Conservation (phyloP, 2,329 filamentous ascomycete genomes). For the Fusarium dimerum region DNA sequence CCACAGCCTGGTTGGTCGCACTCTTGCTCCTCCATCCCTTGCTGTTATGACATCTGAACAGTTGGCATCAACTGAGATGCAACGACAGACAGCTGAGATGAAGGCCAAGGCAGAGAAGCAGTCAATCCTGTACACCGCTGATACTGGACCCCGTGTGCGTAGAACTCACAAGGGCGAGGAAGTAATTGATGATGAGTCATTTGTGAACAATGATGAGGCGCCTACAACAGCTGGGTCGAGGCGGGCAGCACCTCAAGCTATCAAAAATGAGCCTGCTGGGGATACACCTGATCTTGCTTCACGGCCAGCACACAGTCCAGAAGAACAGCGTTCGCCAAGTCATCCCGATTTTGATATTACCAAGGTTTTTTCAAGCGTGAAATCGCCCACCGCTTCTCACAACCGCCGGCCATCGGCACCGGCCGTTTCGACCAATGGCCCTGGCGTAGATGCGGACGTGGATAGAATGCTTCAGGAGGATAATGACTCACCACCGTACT, state of each 20-base stretch:
- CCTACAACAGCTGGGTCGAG: conserved; percentile 28
- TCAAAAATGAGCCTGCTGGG: conserved; percentile 38
- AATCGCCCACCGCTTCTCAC: conserved; percentile 63
- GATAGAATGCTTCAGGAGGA: conserved; percentile 85
- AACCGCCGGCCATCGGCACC: conserved; percentile 52
- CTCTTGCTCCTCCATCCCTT: conserved; percentile 71
- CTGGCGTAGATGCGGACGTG: conserved; percentile 81
- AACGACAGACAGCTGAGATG: conserved; percentile 74
- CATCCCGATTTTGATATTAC: conserved; percentile 76
- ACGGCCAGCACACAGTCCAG: conserved; percentile 42
- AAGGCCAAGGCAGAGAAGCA: conserved; percentile 79
- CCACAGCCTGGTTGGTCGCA: conserved; percentile 71
- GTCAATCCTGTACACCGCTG: conserved; percentile 77
- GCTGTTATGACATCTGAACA: conserved; percentile 89
- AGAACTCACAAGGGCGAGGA: conserved; percentile 96
- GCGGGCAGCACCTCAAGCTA: conserved; percentile 22
- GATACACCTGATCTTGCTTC: conserved; percentile 27
- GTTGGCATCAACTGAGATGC: conserved; percentile 88
- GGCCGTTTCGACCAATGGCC: conserved; percentile 49
- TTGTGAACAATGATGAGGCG: conserved; percentile 37
- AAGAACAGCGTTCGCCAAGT: conserved; percentile 53
- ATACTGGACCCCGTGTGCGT: conserved; percentile 72
- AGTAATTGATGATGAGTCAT: conserved; percentile 74
- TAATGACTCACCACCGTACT: conserved; percentile 79
- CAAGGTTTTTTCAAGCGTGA: conserved; percentile 81